Evolutionary conservation across 1,139 yeast genomes (phyloP).

Genomic region (Oligophagozyma castellii): DNA sequence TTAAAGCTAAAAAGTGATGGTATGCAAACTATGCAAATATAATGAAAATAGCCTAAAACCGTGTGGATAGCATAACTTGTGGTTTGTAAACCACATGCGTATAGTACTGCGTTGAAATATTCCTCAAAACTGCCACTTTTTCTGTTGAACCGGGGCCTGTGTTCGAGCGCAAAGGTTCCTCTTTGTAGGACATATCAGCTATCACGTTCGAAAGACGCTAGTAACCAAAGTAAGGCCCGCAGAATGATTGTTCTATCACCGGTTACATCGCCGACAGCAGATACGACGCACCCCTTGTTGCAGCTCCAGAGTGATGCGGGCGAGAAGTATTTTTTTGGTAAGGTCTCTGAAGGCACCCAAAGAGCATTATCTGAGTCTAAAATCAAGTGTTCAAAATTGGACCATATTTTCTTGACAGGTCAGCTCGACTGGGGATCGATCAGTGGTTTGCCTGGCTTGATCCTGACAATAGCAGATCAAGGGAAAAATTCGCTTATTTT

Average conservation of each 20-base stretch:
- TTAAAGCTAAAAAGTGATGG: too few relatives aligned
- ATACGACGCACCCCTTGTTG: conserved; percentile 46
- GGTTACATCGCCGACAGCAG: conserved; percentile 45
- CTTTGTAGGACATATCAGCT: too few relatives aligned
- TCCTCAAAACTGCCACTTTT: too few relatives aligned
- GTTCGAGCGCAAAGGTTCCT: too few relatives aligned
- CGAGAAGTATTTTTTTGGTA: conserved; percentile 60
- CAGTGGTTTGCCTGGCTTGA: conserved; percentile 84
- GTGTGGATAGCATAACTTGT: too few relatives aligned
- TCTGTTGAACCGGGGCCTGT: too few relatives aligned
- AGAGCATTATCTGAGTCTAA: conserved; percentile 47
- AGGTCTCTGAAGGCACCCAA: conserved; percentile 77
- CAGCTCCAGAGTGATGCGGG: conserved; percentile 35
- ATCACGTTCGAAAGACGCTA: background rate
- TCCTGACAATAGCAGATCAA: conserved; percentile 74
- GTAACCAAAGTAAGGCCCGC: conserved; percentile 7
- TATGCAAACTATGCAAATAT: too few relatives aligned
- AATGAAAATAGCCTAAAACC: too few relatives aligned
- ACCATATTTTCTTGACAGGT: conserved; percentile 67
- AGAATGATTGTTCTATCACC: conserved; percentile 25
- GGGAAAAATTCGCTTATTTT: conserved; percentile 40
- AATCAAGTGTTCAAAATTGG: conserved; percentile 39
- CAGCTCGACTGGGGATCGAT: conserved; percentile 54
- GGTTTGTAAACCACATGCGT: too few relatives aligned
- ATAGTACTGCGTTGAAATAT: too few relatives aligned